Evolutionary conservation across 257 asterid species (phyloP), one percentile per base, ranked within the genome.

Genomic region (Jacaranda mimosifolia): DNA sequence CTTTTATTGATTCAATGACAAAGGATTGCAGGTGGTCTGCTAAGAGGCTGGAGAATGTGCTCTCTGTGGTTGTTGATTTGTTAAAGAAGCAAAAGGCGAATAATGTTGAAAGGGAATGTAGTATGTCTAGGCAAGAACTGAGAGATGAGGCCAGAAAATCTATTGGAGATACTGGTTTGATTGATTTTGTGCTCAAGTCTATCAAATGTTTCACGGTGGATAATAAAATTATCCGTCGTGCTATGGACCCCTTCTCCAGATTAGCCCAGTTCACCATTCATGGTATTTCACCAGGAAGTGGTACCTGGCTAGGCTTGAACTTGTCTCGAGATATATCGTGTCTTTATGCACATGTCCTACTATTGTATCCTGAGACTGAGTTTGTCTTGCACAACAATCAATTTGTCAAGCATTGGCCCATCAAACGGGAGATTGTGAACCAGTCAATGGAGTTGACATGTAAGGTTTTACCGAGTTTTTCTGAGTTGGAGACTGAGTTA

Each of bases 81-180:
- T 74, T 94, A 82, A 86, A 86, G 82, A 83, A 79, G 68, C 87
- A 83, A 42, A 85, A 72, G 68, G 84, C 58, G 6, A 69, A 68
- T 10, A 77, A 43, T 17, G 64, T 66, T 17, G 77, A 57, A 38
- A 80, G 73, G 19, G 81, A 71, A 56, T 68, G 69, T 49, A 77
- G 90, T 9, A 69, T 91, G 81, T 81, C 92, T 8, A 83, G 98
- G 85, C 87, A 91, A 43, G 95, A 89, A 45, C 76, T 94, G 74
- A 87, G 97, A 53, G 90, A 90, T 40, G 87, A 83, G 78, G 87
- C 93, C 6, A 80, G 97, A 57, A 82, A 83, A 68, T 70, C 84
- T 14, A 83, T 94, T 18, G 98, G 98, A 36, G 98, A 94, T 80
- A 93, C 97, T 13, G 97, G 98, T 70, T 80, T 94, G 88, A 94